Conservation (phyloP, 1,139 yeast genomes). For the Lodderomyces oxycetoniae region DNA sequence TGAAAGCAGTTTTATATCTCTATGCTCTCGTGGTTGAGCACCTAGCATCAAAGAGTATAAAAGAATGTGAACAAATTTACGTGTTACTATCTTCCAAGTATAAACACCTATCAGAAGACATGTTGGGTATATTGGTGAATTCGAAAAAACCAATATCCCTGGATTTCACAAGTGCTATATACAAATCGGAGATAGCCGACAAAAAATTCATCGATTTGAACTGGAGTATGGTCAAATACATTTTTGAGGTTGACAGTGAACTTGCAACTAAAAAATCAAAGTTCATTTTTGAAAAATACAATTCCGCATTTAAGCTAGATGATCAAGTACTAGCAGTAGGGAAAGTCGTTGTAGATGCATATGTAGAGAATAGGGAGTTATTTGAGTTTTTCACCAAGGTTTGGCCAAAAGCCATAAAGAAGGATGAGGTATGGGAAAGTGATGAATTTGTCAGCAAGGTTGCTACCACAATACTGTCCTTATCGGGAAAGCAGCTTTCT, state of each 20-base stretch:
- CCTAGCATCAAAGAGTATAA: constrained; percentile 22
- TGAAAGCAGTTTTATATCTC: no score
- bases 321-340: constrained; percentile 23
- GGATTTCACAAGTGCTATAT: constrained; percentile 37
- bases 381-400: constrained; percentile 39
- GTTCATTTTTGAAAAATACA: constrained; percentile 19
- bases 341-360: constrained; percentile 41
- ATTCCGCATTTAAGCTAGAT: constrained; percentile 9
- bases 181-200: constrained; percentile 24
- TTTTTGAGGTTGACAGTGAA: constrained; percentile 48
- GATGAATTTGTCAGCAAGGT: constrained; percentile 31
- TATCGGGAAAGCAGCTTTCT: constrained; percentile 47
- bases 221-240: constrained; percentile 43
- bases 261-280: constrained; percentile 41
- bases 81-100: constrained; percentile 29
- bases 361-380: constrained; percentile 57
- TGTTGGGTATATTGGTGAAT: constrained; percentile 35
- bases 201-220: constrained; percentile 18
- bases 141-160: constrained; percentile 47
- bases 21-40: constrained; percentile 19
- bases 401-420: constrained; percentile 39
- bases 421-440: constrained; percentile 23
- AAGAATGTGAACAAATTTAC: constrained; percentile 43
- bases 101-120: constrained; percentile 31
- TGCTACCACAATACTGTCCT: constrained; percentile 33